These are phyloP conservation scores for Apiospora malaysiana DNA, from an alignment of 2,329 filamentous ascomycete genomes.

Conservation along the genomic window DNA sequence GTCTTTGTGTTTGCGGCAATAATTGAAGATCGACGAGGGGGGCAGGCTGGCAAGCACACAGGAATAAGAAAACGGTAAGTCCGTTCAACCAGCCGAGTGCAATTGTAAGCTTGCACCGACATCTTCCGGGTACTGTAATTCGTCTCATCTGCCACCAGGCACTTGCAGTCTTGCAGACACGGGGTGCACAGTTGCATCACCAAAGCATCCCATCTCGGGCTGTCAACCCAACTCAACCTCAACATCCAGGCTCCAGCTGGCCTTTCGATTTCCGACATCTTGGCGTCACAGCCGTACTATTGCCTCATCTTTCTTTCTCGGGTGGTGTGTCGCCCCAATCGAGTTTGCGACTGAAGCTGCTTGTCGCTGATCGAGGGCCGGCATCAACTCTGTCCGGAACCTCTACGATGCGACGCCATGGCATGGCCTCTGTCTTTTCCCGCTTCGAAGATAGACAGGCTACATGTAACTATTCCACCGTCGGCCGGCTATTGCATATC, in stretches of 20 bases:
- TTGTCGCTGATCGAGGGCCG: not conserved
- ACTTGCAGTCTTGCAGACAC: not conserved
- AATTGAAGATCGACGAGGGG: not conserved
- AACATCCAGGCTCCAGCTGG: no score
- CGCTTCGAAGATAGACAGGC: not conserved
- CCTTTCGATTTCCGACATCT: not conserved
- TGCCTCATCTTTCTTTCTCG: not conserved
- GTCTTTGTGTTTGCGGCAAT: not conserved
- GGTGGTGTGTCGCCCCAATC: not conserved
- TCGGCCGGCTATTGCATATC: not conserved
- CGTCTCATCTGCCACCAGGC: not conserved
- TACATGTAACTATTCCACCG: not conserved
- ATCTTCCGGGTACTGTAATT: not conserved
- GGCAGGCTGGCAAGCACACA: not conserved
- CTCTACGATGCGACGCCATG: not conserved
- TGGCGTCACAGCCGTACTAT: not conserved
- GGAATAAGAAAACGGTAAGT: not conserved
- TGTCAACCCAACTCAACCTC: not conserved
- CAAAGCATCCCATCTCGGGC: constrained; percentile 3
- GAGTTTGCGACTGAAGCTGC: not conserved
- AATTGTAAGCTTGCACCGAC: not conserved
- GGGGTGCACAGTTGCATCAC: not conserved
- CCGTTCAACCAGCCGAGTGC: not conserved
- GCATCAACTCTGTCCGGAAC: not conserved
- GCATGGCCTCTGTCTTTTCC: not conserved